phyloP scores from a whole-genome alignment of 768 basidiomycete species.

The Tephrocybe sp. region DNA sequence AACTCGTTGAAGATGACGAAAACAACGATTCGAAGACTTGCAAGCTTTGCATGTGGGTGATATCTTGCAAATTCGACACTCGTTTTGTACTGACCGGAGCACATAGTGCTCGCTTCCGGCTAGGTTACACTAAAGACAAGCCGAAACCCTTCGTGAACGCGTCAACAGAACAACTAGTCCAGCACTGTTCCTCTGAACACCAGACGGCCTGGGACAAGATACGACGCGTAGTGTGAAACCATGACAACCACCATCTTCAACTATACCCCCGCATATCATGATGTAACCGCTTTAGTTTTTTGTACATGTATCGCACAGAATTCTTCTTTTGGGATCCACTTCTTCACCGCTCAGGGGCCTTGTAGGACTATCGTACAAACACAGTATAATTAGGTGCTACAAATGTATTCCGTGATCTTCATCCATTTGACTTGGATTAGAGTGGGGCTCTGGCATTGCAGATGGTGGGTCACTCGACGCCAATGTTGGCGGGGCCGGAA shows the following conservation, averaged over 20 bases:
- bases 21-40: constrained; percentile 35
- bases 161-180: constrained; percentile 40
- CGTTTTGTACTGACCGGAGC: background rate
- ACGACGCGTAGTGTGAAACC: constrained; percentile 19
- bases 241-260: too few species aligned
- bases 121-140: constrained; percentile 23
- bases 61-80: background rate
- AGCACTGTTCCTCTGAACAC: constrained; percentile 49
- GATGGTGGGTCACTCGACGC: background rate
- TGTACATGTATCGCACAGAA: too few species aligned
- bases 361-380: constrained; percentile 3
- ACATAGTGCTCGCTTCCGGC: constrained; percentile 32
- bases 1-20: constrained; percentile 36
- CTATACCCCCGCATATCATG: too few species aligned
- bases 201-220: constrained; percentile 46
- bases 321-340: too few species aligned
- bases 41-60: constrained; percentile 50
- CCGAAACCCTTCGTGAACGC: constrained; percentile 35
- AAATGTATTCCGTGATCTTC: constrained; percentile 21
- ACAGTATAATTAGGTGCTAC: constrained; percentile 9
- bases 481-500: background rate
- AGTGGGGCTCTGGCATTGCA: background rate
- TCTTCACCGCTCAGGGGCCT: too few species aligned
- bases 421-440: background rate
- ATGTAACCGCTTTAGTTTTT: too few species aligned